phyloP scores from a whole-genome alignment of 2,329 filamentous ascomycete species.

The Aspergillus sp. region DNA sequence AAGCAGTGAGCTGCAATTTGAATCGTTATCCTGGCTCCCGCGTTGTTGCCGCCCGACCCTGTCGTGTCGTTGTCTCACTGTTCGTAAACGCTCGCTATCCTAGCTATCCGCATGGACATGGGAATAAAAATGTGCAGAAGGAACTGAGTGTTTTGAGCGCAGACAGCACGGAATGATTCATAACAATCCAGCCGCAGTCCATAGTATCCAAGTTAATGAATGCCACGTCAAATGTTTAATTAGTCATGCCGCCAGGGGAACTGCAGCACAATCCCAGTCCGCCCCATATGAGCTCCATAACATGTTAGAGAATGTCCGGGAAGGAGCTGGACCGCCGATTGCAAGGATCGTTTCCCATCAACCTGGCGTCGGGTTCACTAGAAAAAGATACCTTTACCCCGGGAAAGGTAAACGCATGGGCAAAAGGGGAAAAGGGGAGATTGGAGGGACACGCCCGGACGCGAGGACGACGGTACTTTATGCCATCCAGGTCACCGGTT shows the following conservation, averaged over 20 bases:
- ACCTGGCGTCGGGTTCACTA: slow-evolving; percentile 14
- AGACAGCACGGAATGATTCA: neutral
- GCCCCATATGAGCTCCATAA: neutral
- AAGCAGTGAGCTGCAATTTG: neutral
- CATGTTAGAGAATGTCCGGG: neutral
- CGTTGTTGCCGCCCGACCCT: too few species aligned
- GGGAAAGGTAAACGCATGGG: slow-evolving; percentile 4
- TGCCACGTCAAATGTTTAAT: neutral
- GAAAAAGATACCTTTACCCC: slow-evolving; percentile 1
- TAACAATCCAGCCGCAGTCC: neutral
- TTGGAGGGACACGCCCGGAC: neutral
- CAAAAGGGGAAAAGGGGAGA: neutral
- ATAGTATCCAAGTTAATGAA: neutral
- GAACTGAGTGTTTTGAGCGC: neutral
- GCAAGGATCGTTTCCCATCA: slow-evolving; percentile 18
- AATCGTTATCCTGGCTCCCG: too few species aligned
- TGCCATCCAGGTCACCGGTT: neutral
- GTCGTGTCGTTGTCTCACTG: too few species aligned
- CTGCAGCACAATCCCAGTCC: neutral
- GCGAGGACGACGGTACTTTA: slow-evolving; percentile 5
- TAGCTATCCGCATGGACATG: too few species aligned
- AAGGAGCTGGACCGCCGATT: neutral
- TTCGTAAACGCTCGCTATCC: too few species aligned
- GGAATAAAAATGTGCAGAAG: neutral
- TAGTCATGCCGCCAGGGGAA: neutral